Conservation (phyloP, 768 basidiomycete species). For the Scleroderma citrinum region DNA sequence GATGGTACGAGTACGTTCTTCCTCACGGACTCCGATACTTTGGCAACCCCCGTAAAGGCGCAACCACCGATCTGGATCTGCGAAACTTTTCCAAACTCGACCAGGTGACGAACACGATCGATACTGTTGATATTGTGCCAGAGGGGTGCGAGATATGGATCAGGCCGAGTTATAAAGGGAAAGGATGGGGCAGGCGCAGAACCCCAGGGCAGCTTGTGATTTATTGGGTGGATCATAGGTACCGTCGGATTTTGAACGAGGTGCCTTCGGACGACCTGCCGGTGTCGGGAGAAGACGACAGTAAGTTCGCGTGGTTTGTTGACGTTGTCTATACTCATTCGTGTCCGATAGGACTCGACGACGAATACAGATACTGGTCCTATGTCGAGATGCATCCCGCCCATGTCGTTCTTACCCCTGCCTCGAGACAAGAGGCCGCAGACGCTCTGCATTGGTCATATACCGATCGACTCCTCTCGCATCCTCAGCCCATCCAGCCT, state of each 20-base stretch:
- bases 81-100: slow-evolving; percentile 46
- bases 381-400: slow-evolving; percentile 78
- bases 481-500: slow-evolving; percentile 47
- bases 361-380: slow-evolving; percentile 77
- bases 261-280: slow-evolving; percentile 30
- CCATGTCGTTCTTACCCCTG: slow-evolving; percentile 50
- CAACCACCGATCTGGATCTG: slow-evolving; percentile 69
- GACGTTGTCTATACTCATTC: neutral
- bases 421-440: slow-evolving; percentile 61
- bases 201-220: slow-evolving; percentile 31
- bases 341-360: slow-evolving; percentile 50
- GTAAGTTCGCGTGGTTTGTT: slow-evolving; percentile 25
- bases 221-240: slow-evolving; percentile 64
- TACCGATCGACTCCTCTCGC: slow-evolving; percentile 68
- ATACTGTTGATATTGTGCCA: slow-evolving; percentile 27
- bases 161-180: slow-evolving; percentile 26
- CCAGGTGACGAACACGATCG: slow-evolving; percentile 28
- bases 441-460: slow-evolving; percentile 78
- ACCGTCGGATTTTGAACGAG: slow-evolving; percentile 45
- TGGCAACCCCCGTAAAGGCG: slow-evolving; percentile 51
- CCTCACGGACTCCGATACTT: slow-evolving; percentile 71
- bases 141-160: slow-evolving; percentile 62
- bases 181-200: slow-evolving; percentile 26
- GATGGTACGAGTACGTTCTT: slow-evolving; percentile 74
- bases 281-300: slow-evolving; percentile 32